These are phyloP conservation scores for Colletotrichum cereale DNA, from an alignment of 2,329 filamentous ascomycete species.

Conservation along the genomic window DNA sequence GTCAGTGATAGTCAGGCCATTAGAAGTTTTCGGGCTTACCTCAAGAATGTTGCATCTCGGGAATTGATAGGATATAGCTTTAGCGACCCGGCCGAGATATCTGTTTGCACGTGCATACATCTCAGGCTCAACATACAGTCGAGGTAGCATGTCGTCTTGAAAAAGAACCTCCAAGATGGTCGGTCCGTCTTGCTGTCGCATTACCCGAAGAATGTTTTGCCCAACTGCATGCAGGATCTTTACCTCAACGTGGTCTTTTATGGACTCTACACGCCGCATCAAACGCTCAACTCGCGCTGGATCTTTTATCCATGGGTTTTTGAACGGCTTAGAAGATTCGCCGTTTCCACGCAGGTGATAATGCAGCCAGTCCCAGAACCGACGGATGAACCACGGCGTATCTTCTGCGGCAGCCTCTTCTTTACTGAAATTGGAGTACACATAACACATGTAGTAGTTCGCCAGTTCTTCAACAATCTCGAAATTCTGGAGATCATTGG, in stretches of 20 bases:
- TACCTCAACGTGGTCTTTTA: conserved; percentile 11
- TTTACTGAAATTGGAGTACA: background rate
- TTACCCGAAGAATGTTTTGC: conserved; percentile 11
- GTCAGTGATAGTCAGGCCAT: too few relatives aligned
- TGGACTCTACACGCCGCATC: background rate
- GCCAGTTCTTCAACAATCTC: conserved; percentile 11
- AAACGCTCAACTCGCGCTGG: background rate
- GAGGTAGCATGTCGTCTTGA: conserved; percentile 46
- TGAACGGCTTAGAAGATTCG: background rate
- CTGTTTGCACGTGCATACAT: conserved; percentile 29
- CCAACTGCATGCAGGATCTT: conserved; percentile 12
- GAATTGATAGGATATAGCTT: conserved; percentile 19
- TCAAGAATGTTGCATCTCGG: conserved; percentile 31
- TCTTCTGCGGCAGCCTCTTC: background rate
- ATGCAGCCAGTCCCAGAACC: conserved; percentile 19
- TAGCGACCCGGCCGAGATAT: conserved; percentile 17
- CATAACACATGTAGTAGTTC: conserved; percentile 20
- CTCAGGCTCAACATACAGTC: conserved; percentile 45
- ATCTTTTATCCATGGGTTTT: background rate
- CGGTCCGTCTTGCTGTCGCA: conserved; percentile 3
- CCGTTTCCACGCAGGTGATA: background rate
- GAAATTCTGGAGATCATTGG: background rate
- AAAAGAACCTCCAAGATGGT: conserved; percentile 48
- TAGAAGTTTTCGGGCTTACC: too few relatives aligned
- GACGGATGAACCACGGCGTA: conserved; percentile 18